Evolutionary conservation across 2,329 filamentous ascomycete genomes (phyloP), one percentile per base, ranked within the genome.

Genomic region (Xylariomycetidae sp.): DNA sequence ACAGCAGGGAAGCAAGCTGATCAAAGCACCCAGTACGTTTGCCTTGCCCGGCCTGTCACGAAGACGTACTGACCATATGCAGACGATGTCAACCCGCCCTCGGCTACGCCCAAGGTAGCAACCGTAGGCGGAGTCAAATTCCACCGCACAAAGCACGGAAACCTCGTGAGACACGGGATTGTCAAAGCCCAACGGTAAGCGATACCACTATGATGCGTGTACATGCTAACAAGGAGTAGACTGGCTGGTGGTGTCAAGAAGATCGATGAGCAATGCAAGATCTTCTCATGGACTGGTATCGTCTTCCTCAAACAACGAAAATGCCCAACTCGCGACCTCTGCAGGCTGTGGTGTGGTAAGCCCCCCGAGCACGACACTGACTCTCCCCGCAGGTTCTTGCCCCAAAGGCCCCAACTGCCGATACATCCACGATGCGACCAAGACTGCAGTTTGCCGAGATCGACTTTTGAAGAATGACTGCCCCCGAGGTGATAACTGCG

Each of bases 401-500:
- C 70, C 78, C 35, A 86, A 86, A 59, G 89, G 90, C 38, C 82
- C 83, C 6, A 67, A 64, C 29, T 98, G 92, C 61, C 81, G 75
- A 35, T 92, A 83, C 56, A 67, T 79, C 31, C 92, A 98, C 68
- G 85, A 98, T 54, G 76, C 84, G 25, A 69, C 77, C 56, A 94
- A 86, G 64, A 85, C 94, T 52, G 85, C 90, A 35, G 79, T 92
- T 36, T 98, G 92, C 77, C 92, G 86, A 61, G 80, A 85, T 34
- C 88, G 84, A 56, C 70, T 96, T 34, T 79, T 81, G 53, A 88
- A 83, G 55, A 82, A 85, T 54, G 70, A 74, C 51, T 98, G 92
- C 65, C 65, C 70, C 48, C 76, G 76, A 58, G 87, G 87, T 61
- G 75, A 82, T 53, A 72, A 72, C 52, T 98, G 92, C 72, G 85